Evolutionary conservation across 2,329 filamentous ascomycete species (phyloP).

Genomic region (Monilinia aucupariae): DNA sequence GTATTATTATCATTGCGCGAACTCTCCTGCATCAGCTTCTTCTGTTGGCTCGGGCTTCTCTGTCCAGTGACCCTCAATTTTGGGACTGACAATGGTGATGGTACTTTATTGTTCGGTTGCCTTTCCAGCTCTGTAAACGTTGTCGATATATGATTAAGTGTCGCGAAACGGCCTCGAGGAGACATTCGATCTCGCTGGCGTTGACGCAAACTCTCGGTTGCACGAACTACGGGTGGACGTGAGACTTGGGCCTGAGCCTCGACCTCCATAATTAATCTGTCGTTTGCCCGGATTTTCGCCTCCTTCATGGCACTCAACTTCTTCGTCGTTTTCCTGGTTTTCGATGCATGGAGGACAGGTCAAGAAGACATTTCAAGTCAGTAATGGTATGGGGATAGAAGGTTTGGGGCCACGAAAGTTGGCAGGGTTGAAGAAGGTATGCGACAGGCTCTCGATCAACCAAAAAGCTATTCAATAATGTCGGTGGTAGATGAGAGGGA

Average conservation of each 20-base stretch:
- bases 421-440: slow-evolving; percentile 5
- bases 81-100: slow-evolving; percentile 28
- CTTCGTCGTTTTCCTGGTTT: slow-evolving; percentile 23
- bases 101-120: slow-evolving; percentile 22
- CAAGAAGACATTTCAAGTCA: slow-evolving; percentile 1
- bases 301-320: slow-evolving; percentile 17
- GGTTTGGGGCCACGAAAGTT: slow-evolving; percentile 1
- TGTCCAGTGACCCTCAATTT: slow-evolving; percentile 24
- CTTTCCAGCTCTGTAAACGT: slow-evolving; percentile 26
- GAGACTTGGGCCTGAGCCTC: slow-evolving; percentile 16
- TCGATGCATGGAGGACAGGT: slow-evolving; percentile 28
- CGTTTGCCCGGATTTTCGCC: slow-evolving; percentile 12
- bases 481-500: neutral
- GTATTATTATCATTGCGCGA: slow-evolving; percentile 31
- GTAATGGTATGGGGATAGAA: neutral
- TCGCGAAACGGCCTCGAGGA: slow-evolving; percentile 31
- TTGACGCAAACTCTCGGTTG: slow-evolving; percentile 33
- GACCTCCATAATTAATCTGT: slow-evolving; percentile 15
- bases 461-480: slow-evolving; percentile 8
- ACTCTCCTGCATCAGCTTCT: slow-evolving; percentile 30
- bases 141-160: slow-evolving; percentile 24
- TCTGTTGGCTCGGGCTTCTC: slow-evolving; percentile 24
- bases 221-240: slow-evolving; percentile 19
- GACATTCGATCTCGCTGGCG: slow-evolving; percentile 35
- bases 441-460: slow-evolving; percentile 12